Conservation (phyloP, 2,329 filamentous ascomycete species). For the Phaeosphaeriaceae sp. region DNA sequence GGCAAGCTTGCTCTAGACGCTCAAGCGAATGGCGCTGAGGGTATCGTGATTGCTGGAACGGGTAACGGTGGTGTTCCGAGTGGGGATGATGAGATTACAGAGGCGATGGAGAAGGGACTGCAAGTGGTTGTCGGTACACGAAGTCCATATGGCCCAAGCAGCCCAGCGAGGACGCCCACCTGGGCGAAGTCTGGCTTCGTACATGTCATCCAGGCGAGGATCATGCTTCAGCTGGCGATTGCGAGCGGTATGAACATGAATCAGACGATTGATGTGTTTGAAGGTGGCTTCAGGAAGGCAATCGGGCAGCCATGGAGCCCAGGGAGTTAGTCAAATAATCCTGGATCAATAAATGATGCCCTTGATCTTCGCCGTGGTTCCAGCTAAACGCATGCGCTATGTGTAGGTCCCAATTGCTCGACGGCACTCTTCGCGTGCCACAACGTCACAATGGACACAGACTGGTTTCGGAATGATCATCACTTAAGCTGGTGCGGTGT, state of each 20-base stretch:
- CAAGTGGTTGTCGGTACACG: slow-evolving; percentile 35
- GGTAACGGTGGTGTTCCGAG: slow-evolving; percentile 35
- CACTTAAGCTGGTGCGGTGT: too few species aligned
- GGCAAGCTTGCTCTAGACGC: slow-evolving; percentile 33
- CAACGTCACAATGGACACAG: too few species aligned
- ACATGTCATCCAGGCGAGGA: slow-evolving; percentile 35
- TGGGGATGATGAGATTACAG: slow-evolving; percentile 23
- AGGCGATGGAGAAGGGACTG: slow-evolving; percentile 30
- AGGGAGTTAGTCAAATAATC: not conserved
- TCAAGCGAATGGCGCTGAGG: slow-evolving; percentile 30
- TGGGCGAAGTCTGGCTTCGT: slow-evolving; percentile 33
- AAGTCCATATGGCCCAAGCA: slow-evolving; percentile 31
- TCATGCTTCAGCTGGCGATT: slow-evolving; percentile 41
- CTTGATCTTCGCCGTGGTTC: too few species aligned
- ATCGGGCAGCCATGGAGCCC: slow-evolving; percentile 31
- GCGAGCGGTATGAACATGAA: slow-evolving; percentile 38
- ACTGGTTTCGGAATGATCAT: too few species aligned
- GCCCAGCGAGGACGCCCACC: slow-evolving; percentile 18
- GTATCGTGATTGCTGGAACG: slow-evolving; percentile 36
- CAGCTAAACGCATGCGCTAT: too few species aligned
- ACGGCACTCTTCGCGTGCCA: too few species aligned
- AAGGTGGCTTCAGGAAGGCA: slow-evolving; percentile 30
- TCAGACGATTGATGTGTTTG: slow-evolving; percentile 37
- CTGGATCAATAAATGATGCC: not conserved
- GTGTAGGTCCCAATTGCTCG: too few species aligned